Evolutionary conservation across 2,329 filamentous ascomycete species (phyloP).

Genomic region (Trichoderma sp.): DNA sequence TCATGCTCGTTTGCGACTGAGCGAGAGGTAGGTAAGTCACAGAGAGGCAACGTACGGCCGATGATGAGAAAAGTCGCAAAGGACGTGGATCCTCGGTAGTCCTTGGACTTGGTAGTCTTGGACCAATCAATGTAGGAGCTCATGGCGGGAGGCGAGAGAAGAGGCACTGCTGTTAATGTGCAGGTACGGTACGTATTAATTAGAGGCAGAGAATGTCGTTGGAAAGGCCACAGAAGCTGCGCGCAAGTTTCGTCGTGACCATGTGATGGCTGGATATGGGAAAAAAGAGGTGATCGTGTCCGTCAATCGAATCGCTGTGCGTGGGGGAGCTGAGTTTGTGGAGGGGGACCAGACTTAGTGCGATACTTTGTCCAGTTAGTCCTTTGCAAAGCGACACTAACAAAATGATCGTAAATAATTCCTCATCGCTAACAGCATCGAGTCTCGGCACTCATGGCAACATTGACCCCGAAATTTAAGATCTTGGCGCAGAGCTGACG

Average conservation of each 20-base stretch:
- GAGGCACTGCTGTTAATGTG: neutral
- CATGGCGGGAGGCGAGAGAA: constrained; percentile 25
- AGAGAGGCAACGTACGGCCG: constrained; percentile 65
- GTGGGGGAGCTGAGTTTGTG: constrained; percentile 15
- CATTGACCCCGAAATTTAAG: neutral
- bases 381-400: neutral
- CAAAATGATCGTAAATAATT: too few species aligned
- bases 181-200: neutral
- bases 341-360: neutral
- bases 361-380: neutral
- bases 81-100: constrained; percentile 61
- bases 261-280: neutral
- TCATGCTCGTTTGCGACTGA: neutral
- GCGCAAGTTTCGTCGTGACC: neutral
- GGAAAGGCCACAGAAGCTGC: neutral
- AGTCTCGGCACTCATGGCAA: neutral
- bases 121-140: constrained; percentile 48
- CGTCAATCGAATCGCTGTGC: neutral
- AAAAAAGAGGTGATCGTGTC: constrained; percentile 8
- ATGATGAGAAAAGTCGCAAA: constrained; percentile 98
- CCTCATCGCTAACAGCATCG: neutral
- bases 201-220: constrained; percentile 15
- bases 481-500: constrained; percentile 5
- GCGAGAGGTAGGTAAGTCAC: neutral
- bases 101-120: constrained; percentile 55